Percentiles rank a stretch among this genome's conserved stretches.
phyloP scores from a whole-genome alignment of 2,329 filamentous ascomycete species.

The Knufia fluminis region DNA sequence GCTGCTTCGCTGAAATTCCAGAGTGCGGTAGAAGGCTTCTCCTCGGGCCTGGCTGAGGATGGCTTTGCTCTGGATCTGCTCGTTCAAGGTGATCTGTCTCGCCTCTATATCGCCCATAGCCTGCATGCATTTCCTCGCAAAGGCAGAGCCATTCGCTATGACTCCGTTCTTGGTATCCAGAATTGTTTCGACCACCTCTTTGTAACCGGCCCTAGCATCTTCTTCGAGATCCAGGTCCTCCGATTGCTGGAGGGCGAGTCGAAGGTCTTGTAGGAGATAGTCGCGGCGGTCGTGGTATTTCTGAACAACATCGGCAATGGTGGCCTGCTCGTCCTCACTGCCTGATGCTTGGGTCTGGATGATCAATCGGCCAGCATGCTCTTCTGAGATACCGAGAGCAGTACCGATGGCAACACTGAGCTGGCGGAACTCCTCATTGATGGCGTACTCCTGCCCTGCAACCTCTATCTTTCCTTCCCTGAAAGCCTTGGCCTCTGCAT shows the following conservation, averaged over 20 bases:
- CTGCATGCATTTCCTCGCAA: slow-evolving; percentile 64
- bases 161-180: slow-evolving; percentile 46
- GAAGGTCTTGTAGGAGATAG: slow-evolving; percentile 72
- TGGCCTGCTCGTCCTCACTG: slow-evolving; percentile 58
- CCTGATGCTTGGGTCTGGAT: slow-evolving; percentile 54
- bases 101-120: slow-evolving; percentile 67
- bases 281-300: slow-evolving; percentile 79
- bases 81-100: slow-evolving; percentile 66
- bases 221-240: slow-evolving; percentile 51
- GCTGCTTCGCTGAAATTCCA: slow-evolving; percentile 71
- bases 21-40: slow-evolving; percentile 62
- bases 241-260: slow-evolving; percentile 64
- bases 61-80: slow-evolving; percentile 65
- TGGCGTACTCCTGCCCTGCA: slow-evolving; percentile 61
- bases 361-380: slow-evolving; percentile 69
- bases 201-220: slow-evolving; percentile 38
- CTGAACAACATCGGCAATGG: slow-evolving; percentile 71
- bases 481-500: slow-evolving; percentile 34
- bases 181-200: slow-evolving; percentile 49
- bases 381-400: slow-evolving; percentile 80
- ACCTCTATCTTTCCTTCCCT: slow-evolving; percentile 63
- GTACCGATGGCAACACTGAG: slow-evolving; percentile 73
- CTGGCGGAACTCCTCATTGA: slow-evolving; percentile 85
- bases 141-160: slow-evolving; percentile 47
- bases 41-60: slow-evolving; percentile 60